These are phyloP conservation scores for Trichoderma sp. DNA, from an alignment of 2,329 filamentous ascomycete genomes.

Conservation along the genomic window DNA sequence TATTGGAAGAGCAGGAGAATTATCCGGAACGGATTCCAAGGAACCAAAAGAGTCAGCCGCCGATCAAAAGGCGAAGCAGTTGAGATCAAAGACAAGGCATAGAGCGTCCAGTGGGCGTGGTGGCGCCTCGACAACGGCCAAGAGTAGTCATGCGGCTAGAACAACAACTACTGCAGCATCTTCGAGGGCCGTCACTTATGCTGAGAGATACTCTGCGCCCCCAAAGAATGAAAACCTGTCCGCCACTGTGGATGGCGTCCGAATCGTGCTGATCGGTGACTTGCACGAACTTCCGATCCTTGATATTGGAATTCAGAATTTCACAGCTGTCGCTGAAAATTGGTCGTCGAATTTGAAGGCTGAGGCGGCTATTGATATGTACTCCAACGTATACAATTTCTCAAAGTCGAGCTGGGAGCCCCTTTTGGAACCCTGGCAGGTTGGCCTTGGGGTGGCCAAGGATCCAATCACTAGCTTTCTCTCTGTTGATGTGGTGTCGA, in stretches of 20 bases:
- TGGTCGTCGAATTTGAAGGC: constrained; percentile 89
- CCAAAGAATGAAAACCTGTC: constrained; percentile 71
- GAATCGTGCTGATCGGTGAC: constrained; percentile 93
- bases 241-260: constrained; percentile 83
- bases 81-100: constrained; percentile 53
- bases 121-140: constrained; percentile 51
- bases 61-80: constrained; percentile 58
- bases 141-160: constrained; percentile 43
- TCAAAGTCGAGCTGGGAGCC: constrained; percentile 99
- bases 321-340: constrained; percentile 80
- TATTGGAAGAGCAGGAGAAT: constrained; percentile 83
- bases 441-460: constrained; percentile 86
- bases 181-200: constrained; percentile 23
- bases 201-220: constrained; percentile 20
- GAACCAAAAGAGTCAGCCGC: constrained; percentile 40
- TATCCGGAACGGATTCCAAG: constrained; percentile 64
- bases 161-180: constrained; percentile 36
- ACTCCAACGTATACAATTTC: constrained; percentile 98
- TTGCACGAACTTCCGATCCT: constrained; percentile 93
- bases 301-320: constrained; percentile 90
- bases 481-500: constrained; percentile 82
- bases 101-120: constrained; percentile 59
- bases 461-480: constrained; percentile 73
- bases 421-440: constrained; percentile 90
- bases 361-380: constrained; percentile 88